These are phyloP conservation scores for Oxyria digyna DNA, from an alignment of 148 eudicot genomes.

Conservation along the genomic window DNA sequence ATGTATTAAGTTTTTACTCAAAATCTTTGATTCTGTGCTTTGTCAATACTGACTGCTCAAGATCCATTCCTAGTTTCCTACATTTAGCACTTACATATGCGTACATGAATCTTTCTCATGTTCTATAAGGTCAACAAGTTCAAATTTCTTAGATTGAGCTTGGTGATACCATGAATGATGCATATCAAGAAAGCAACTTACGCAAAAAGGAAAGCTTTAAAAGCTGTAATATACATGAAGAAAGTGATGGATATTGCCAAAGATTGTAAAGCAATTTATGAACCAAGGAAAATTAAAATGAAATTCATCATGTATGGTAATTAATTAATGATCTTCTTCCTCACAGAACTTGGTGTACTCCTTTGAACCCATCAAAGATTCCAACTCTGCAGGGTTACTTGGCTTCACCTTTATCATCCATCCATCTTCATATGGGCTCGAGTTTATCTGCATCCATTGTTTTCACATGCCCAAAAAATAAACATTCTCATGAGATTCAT, in stretches of 20 bases:
- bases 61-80: background rate
- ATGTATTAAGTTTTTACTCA: background rate
- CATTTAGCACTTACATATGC: background rate
- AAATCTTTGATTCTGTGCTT: background rate
- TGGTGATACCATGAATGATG: background rate
- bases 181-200: background rate
- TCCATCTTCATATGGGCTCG: slow-evolving; percentile 88
- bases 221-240: background rate
- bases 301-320: background rate
- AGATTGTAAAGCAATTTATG: background rate
- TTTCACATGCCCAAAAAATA: background rate
- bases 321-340: slow-evolving; percentile 34
- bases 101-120: background rate
- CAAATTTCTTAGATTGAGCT: background rate
- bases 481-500: background rate
- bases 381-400: slow-evolving; percentile 62
- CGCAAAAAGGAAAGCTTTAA: background rate
- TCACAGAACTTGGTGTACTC: slow-evolving; percentile 70
- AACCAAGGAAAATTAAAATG: background rate
- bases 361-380: slow-evolving; percentile 52
- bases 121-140: too few relatives aligned
- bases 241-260: background rate
- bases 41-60: background rate
- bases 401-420: slow-evolving; percentile 99
- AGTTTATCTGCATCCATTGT: slow-evolving; percentile 59